Evolutionary conservation across 768 basidiomycete genomes (phyloP).

Genomic region (Boletus reticuloceps): DNA sequence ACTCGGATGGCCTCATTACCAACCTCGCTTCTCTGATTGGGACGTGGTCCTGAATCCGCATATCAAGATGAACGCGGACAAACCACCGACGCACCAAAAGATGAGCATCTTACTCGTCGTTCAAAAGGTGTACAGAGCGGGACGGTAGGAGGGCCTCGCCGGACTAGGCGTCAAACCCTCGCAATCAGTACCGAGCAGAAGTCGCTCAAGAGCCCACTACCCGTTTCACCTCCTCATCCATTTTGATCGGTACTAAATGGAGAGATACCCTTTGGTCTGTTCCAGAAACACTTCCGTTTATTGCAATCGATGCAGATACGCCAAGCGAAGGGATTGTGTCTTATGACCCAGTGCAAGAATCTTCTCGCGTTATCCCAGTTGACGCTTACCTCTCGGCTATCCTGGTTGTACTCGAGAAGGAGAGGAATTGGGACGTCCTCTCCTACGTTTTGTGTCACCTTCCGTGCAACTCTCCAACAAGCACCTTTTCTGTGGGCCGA

Average conservation of each 20-base stretch:
- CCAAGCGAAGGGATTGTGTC: conserved; percentile 68
- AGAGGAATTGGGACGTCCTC: conserved; percentile 89
- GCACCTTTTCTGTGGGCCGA: conserved; percentile 92
- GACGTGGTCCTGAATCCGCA: conserved; percentile 39
- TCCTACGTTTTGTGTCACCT: conserved; percentile 91
- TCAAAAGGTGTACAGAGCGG: conserved; percentile 50
- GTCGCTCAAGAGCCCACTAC: conserved; percentile 56
- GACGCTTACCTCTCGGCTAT: conserved; percentile 70
- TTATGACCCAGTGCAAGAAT: conserved; percentile 52
- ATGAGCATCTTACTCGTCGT: conserved; percentile 39
- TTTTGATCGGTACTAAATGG: conserved; percentile 32
- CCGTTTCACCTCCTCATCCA: conserved; percentile 24
- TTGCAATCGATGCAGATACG: conserved; percentile 50
- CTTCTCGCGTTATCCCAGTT: conserved; percentile 57
- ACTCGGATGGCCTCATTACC: conserved; percentile 54
- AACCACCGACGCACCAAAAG: conserved; percentile 21
- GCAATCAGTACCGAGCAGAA: conserved; percentile 52
- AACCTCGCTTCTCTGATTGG: conserved; percentile 65
- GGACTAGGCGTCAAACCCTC: conserved; percentile 47
- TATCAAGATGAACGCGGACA: conserved; percentile 27
- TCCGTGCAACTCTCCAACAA: conserved; percentile 93
- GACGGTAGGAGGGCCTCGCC: conserved; percentile 48
- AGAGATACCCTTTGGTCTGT: conserved; percentile 60
- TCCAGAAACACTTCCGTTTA: conserved; percentile 65
- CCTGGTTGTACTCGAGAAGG: conserved; percentile 63